phyloP scores from a whole-genome alignment of 2,329 filamentous ascomycete genomes.

The Sporothrix variecibatus region DNA sequence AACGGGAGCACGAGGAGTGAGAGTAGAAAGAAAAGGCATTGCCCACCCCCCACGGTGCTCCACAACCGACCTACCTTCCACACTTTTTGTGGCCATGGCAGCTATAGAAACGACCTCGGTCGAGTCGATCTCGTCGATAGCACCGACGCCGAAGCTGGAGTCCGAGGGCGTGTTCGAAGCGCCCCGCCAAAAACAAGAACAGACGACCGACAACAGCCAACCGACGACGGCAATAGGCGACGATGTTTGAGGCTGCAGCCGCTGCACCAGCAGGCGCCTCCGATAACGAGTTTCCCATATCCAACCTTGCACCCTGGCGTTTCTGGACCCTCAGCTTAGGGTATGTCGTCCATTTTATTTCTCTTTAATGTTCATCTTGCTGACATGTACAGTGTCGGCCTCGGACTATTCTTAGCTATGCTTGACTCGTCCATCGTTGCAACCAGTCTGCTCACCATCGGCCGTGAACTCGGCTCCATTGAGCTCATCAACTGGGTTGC shows the following conservation, averaged over 20 bases:
- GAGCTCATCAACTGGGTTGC: slow-evolving; percentile 56
- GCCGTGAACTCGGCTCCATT: slow-evolving; percentile 50
- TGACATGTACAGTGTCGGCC: slow-evolving; percentile 43
- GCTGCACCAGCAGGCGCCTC: background rate
- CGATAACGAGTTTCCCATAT: background rate
- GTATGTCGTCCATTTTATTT: slow-evolving; percentile 12
- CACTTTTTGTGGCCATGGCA: background rate
- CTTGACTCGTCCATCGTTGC: slow-evolving; percentile 63
- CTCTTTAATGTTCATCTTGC: background rate
- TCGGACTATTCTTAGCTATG: slow-evolving; percentile 59
- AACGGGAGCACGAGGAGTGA: background rate
- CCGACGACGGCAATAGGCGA: background rate
- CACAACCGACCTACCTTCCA: background rate
- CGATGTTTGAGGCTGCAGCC: background rate
- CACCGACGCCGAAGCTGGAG: background rate
- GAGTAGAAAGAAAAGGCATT: background rate
- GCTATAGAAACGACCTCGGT: background rate
- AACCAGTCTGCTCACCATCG: slow-evolving; percentile 59
- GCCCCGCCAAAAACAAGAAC: background rate
- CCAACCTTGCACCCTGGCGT: slow-evolving; percentile 25
- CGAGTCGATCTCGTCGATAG: background rate
- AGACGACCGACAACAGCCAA: background rate
- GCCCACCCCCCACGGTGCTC: background rate
- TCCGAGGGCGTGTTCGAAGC: background rate
- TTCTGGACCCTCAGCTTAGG: slow-evolving; percentile 31